Evolutionary conservation across 139 green algal genomes (phyloP).

Genomic region (Picochlorum sp.): DNA sequence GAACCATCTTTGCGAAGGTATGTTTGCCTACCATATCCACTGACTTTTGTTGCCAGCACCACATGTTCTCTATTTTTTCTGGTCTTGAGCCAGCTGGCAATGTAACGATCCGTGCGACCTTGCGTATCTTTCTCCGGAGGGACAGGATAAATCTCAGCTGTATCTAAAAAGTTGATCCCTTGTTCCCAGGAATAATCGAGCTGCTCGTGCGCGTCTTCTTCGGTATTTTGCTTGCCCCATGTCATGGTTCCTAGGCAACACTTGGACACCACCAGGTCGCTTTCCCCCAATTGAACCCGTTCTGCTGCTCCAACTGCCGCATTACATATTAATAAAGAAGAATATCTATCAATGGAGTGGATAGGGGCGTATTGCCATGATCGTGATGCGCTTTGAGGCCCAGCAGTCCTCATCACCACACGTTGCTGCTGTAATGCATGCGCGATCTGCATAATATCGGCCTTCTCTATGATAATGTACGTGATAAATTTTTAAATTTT

Average conservation of each 20-base stretch:
- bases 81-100: slow-evolving; percentile 68
- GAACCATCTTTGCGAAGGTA: slow-evolving; percentile 43
- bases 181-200: slow-evolving; percentile 39
- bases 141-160: slow-evolving; percentile 76
- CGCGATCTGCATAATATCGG: no score
- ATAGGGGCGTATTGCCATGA: background rate
- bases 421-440: no score
- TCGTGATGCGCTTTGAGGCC: no score
- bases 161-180: slow-evolving; percentile 87
- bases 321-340: background rate
- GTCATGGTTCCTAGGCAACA: slow-evolving; percentile 72
- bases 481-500: no score
- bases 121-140: slow-evolving; percentile 42
- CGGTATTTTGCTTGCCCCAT: slow-evolving; percentile 66
- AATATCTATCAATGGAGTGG: background rate
- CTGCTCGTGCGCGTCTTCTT: slow-evolving; percentile 46
- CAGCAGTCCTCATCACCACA: no score
- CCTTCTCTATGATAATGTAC: no score
- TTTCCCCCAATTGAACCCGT: slow-evolving; percentile 6
- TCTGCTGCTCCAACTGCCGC: background rate
- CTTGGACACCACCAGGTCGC: slow-evolving; percentile 14
- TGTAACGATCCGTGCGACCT: slow-evolving; percentile 71
- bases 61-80: slow-evolving; percentile 44
- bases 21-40: slow-evolving; percentile 43
- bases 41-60: slow-evolving; percentile 80